Conservation (phyloP, 2,329 filamentous ascomycete species). For the Coleophoma cylindrospora region DNA sequence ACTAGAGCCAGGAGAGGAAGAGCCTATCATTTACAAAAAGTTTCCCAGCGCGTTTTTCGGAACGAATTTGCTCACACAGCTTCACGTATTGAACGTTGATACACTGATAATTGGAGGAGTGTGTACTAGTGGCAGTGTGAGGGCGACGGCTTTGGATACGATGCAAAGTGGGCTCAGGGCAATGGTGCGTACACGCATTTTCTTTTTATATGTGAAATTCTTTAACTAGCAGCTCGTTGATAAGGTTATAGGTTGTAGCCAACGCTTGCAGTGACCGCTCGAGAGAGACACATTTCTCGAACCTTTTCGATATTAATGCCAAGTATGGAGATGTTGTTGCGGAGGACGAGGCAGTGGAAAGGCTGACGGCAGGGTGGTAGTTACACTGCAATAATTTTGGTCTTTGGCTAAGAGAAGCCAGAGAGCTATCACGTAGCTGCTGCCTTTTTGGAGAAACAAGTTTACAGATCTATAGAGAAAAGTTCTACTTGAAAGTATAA, state of each 20-base stretch:
- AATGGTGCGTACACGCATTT: conserved; percentile 29
- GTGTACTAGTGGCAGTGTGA: conserved; percentile 40
- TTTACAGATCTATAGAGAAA: too few species aligned
- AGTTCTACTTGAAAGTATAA: too few species aligned
- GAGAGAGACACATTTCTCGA: conserved; percentile 37
- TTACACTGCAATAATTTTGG: too few species aligned
- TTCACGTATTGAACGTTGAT: conserved; percentile 33
- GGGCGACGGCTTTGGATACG: conserved; percentile 37
- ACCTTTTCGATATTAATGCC: conserved; percentile 38
- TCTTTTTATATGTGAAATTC: neutral
- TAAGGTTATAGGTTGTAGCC: conserved; percentile 34
- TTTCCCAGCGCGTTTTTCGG: conserved; percentile 40
- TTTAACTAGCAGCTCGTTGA: neutral
- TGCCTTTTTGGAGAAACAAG: too few species aligned
- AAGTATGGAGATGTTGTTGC: conserved; percentile 41
- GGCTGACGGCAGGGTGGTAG: conserved; percentile 30
- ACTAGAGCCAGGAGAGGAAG: conserved; percentile 30
- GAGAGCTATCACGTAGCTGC: too few species aligned
- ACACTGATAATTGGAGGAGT: conserved; percentile 41
- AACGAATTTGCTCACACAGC: conserved; percentile 34
- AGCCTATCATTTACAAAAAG: conserved; percentile 35
- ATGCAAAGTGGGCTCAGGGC: conserved; percentile 38
- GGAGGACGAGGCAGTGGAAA: conserved; percentile 34
- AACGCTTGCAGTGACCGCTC: conserved; percentile 39
- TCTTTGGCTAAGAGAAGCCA: too few species aligned